A percentile compares a stretch with the other conserved stretches of the same genome.
Evolutionary conservation across 768 basidiomycete species (phyloP).

Genomic region (Tylopilus subfusipes): DNA sequence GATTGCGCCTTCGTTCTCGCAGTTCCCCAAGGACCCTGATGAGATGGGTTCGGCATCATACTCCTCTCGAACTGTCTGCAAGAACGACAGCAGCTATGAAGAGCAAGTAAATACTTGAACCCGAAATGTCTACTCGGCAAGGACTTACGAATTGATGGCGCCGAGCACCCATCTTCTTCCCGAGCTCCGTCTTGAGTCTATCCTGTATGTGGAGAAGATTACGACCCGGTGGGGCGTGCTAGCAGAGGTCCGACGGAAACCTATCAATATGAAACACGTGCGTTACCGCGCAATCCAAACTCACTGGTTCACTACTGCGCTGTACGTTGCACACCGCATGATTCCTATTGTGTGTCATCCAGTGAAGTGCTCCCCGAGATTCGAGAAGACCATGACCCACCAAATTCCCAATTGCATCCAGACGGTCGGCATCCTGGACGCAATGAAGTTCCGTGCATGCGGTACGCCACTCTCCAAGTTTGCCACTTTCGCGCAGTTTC

Average conservation of each 20-base stretch:
- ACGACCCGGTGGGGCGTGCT: conserved; percentile 46
- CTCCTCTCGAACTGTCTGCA: conserved; percentile 56
- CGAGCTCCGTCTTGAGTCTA: conserved; percentile 73
- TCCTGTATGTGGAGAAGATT: conserved; percentile 66
- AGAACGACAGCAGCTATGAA: conserved; percentile 60
- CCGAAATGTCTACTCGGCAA: too few relatives aligned
- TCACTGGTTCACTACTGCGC: conserved; percentile 49
- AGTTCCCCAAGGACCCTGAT: not conserved
- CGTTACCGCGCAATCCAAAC: not conserved
- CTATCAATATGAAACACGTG: conserved; percentile 6
- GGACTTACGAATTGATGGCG: conserved; percentile 65
- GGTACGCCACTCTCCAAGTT: conserved; percentile 65
- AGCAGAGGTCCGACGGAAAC: conserved; percentile 37
- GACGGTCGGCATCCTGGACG: conserved; percentile 75
- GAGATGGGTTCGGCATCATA: conserved; percentile 25
- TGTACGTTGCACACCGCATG: conserved; percentile 68
- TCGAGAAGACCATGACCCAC: conserved; percentile 38
- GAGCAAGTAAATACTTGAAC: conserved; percentile 3
- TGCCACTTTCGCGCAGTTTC: conserved; percentile 50
- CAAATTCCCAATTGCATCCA: conserved; percentile 82
- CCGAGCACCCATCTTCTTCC: conserved; percentile 61
- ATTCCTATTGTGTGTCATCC: conserved; percentile 38
- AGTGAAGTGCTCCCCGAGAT: not conserved
- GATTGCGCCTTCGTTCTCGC: not conserved
- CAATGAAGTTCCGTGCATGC: conserved; percentile 75